phyloP scores from a whole-genome alignment of 164 flowering plant genomes.

The Aristolochia californica region DNA sequence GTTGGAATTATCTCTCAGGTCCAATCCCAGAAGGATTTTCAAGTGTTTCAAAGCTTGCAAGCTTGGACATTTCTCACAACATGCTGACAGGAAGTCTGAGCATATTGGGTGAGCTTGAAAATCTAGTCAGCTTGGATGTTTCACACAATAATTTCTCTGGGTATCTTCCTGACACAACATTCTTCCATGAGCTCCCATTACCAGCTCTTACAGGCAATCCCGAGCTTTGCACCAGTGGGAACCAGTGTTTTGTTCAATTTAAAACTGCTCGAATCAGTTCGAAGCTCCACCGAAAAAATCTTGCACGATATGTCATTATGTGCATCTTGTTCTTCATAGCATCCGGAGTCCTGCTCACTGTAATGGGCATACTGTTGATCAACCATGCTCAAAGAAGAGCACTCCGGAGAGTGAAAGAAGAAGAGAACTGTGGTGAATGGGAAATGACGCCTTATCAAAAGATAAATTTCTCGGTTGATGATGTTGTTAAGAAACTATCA shows the following conservation, averaged over 20 bases:
- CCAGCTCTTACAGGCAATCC: conserved; percentile 28
- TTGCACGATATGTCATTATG: conserved; percentile 18
- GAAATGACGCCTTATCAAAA: conserved; percentile 51
- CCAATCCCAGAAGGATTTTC: conserved; percentile 36
- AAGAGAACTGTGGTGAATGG: conserved; percentile 26
- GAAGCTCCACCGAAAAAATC: conserved; percentile 8
- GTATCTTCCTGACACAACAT: conserved; percentile 35
- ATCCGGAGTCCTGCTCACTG: conserved; percentile 10
- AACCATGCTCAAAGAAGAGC: conserved; percentile 13
- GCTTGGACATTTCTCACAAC: conserved; percentile 50
- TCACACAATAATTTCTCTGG: conserved; percentile 55
- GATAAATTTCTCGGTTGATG: conserved; percentile 39
- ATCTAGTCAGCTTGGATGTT: conserved; percentile 48
- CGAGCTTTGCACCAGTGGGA: conserved; percentile 29
- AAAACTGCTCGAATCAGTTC: not conserved
- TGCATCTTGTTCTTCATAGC: conserved; percentile 16
- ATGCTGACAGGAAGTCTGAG: conserved; percentile 31
- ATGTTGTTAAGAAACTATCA: conserved; percentile 25
- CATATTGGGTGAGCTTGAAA: conserved; percentile 35
- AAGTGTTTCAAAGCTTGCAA: conserved; percentile 41
- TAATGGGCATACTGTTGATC: conserved; percentile 10
- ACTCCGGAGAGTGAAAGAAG: conserved; percentile 13
- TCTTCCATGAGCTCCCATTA: conserved; percentile 34
- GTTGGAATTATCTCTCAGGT: conserved; percentile 41
- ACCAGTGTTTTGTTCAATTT: conserved; percentile 14